These are phyloP conservation scores for Pontederia paniculata DNA, from an alignment of 176 grass and related monocot species.

Conservation along the genomic window DNA sequence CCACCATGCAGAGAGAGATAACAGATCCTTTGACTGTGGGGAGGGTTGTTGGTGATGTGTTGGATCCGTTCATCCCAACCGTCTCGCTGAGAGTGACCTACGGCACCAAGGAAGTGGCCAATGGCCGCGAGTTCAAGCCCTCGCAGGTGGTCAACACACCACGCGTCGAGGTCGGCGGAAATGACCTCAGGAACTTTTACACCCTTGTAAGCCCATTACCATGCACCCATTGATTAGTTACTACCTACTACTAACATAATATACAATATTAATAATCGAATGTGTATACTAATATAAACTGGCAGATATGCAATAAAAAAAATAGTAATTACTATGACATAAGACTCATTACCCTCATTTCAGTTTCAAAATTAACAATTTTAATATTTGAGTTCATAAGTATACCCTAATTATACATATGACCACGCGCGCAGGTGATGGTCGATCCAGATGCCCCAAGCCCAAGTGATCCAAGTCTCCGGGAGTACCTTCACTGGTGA, in stretches of 20 bases:
- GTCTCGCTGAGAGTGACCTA: slow-evolving; percentile 52
- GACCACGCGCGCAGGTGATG: slow-evolving; percentile 54
- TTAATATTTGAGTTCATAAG: not conserved
- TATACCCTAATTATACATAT: not conserved
- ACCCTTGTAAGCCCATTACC: slow-evolving; percentile 53
- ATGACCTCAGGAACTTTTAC: slow-evolving; percentile 74
- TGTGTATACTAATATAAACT: too few relatives aligned
- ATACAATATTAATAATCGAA: too few relatives aligned
- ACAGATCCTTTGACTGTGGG: slow-evolving; percentile 78
- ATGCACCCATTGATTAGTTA: too few relatives aligned
- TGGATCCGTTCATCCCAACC: slow-evolving; percentile 49
- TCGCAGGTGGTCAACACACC: slow-evolving; percentile 61
- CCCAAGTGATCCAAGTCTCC: slow-evolving; percentile 77
- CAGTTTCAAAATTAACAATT: not conserved
- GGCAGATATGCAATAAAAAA: too few relatives aligned
- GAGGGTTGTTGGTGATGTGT: slow-evolving; percentile 68
- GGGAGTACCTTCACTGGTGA: slow-evolving; percentile 97
- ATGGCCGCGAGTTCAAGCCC: slow-evolving; percentile 73
- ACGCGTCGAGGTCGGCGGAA: slow-evolving; percentile 43
- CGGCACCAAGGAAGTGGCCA: slow-evolving; percentile 69
- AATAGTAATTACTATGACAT: too few relatives aligned
- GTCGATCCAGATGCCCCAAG: slow-evolving; percentile 95
- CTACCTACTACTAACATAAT: not conserved
- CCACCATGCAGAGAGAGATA: too few relatives aligned
- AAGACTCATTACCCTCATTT: too few relatives aligned